These are phyloP conservation scores for Cornus suecica DNA, from an alignment of 148 eudicot species.

Conservation along the genomic window DNA sequence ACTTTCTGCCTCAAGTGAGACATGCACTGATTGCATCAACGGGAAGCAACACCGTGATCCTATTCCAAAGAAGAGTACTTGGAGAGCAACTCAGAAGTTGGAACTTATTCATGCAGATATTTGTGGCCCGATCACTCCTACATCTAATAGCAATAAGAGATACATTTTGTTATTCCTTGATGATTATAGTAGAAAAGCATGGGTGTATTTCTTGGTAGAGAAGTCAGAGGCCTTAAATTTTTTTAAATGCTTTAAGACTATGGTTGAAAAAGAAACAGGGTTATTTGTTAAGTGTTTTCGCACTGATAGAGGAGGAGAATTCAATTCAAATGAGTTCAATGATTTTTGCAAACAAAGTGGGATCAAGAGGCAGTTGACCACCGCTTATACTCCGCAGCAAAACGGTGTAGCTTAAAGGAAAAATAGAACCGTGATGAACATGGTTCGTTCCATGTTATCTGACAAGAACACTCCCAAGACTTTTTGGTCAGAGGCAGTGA, in stretches of 20 bases:
- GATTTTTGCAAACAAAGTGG: constrained; percentile 2
- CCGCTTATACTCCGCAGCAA: too few relatives aligned
- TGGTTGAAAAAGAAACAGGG: constrained; percentile 4
- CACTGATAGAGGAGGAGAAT: constrained; percentile 13
- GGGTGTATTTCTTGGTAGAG: constrained; percentile 20
- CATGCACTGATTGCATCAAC: constrained; percentile 1
- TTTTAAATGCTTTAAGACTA: constrained; percentile 7
- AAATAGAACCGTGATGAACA: too few relatives aligned
- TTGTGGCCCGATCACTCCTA: constrained; percentile 15
- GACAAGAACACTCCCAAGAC: too few relatives aligned
- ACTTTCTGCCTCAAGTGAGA: not conserved
- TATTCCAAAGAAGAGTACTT: constrained; percentile 9
- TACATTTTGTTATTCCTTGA: constrained; percentile 11
- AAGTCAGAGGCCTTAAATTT: not conserved
- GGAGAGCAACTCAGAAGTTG: constrained; percentile 17
- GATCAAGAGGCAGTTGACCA: constrained; percentile 4
- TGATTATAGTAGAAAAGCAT: constrained; percentile 14
- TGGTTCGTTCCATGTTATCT: too few relatives aligned
- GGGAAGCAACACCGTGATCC: constrained; percentile 14
- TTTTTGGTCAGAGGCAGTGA: too few relatives aligned
- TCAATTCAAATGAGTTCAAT: constrained; percentile 6
- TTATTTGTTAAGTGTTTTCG: not conserved
- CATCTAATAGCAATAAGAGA: constrained; percentile 9
- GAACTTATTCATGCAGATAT: constrained; percentile 16
- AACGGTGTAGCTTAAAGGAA: too few relatives aligned